A percentile compares a stretch with the other conserved stretches of the same genome.
Conservation (phyloP, 257 asterid species). For the Capsicum pubescens region DNA sequence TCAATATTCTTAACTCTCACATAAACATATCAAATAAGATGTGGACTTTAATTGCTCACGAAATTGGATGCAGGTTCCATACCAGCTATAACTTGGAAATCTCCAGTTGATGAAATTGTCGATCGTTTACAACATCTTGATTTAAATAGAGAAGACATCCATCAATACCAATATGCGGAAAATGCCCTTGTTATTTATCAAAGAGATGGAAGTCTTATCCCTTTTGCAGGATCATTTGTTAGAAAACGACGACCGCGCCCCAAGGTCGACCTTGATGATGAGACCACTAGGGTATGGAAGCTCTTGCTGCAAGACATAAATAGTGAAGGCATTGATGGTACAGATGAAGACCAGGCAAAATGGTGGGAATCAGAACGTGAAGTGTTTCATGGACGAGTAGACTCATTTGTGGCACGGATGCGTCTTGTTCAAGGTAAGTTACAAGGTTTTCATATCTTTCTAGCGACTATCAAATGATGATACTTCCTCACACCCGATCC, state of each 20-base stretch:
- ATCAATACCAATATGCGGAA: conserved; percentile 43
- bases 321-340: conserved; percentile 59
- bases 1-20: conserved; percentile 10
- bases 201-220: conserved; percentile 64
- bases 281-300: conserved; percentile 60
- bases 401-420: conserved; percentile 62
- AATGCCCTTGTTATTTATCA: conserved; percentile 76
- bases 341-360: conserved; percentile 51
- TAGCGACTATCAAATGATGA: neutral
- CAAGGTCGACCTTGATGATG: conserved; percentile 61
- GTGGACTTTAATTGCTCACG: conserved; percentile 13
- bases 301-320: conserved; percentile 58
- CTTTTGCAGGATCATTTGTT: conserved; percentile 48
- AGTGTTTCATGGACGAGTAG: conserved; percentile 57
- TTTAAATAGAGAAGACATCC: conserved; percentile 47
- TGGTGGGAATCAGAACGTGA: conserved; percentile 63
- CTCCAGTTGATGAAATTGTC: conserved; percentile 53
- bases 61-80: conserved; percentile 60
- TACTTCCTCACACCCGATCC: neutral
- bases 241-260: conserved; percentile 70
- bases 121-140: conserved; percentile 59
- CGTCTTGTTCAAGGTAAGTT: conserved; percentile 61
- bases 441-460: conserved; percentile 22
- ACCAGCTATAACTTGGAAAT: conserved; percentile 59
- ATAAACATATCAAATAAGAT: conserved; percentile 22